Conservation (phyloP, 768 basidiomycete genomes). For the Naganishia onofrii region DNA sequence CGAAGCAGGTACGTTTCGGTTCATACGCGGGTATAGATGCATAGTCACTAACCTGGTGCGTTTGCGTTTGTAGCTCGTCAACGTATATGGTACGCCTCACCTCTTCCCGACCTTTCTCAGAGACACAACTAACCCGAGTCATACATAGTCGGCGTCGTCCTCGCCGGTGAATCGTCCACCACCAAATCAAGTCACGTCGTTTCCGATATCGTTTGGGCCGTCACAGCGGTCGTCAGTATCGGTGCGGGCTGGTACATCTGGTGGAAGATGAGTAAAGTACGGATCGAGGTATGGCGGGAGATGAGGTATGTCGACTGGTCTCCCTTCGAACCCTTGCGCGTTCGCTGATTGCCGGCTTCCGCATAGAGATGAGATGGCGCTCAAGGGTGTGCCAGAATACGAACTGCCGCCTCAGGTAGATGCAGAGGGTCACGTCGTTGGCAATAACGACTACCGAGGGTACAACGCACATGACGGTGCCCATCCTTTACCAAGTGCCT, state of each 20-base stretch:
- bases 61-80: neutral
- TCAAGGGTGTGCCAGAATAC: neutral
- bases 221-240: constrained; percentile 70
- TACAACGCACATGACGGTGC: neutral
- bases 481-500: neutral
- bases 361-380: neutral
- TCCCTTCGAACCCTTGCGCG: too few species aligned
- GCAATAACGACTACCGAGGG: neutral
- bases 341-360: neutral
- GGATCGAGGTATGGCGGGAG: constrained; percentile 32
- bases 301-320: neutral
- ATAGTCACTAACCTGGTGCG: too few species aligned
- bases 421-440: neutral
- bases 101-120: constrained; percentile 51
- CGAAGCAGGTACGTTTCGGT: constrained; percentile 64
- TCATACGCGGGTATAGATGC: too few species aligned
- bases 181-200: constrained; percentile 61
- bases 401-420: neutral
- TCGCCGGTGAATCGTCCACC: constrained; percentile 42
- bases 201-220: constrained; percentile 65
- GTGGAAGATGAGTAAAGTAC: constrained; percentile 60
- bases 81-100: constrained; percentile 7
- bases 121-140: neutral
- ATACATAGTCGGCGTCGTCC: constrained; percentile 36
- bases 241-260: constrained; percentile 63